Evolutionary conservation across 1,284 basidiomycete genomes (phyloP).

Genomic region (Fomitopsis pinicola): DNA sequence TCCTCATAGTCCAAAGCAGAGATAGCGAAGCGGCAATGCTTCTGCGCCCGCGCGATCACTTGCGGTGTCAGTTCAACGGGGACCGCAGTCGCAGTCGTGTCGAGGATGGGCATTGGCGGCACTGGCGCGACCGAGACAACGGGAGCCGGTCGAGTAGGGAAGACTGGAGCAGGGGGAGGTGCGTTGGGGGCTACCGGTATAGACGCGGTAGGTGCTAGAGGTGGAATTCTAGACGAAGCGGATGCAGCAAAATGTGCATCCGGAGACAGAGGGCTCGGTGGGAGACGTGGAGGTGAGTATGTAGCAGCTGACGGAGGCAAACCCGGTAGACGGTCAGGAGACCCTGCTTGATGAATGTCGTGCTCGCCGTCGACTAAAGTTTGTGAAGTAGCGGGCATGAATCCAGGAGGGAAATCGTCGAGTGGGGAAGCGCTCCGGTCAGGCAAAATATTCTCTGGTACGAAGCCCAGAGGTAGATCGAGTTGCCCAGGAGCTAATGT

Average conservation of each 20-base stretch:
- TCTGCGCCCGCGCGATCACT: slow-evolving; percentile 73
- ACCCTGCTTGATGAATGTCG: background rate
- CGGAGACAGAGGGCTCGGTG: background rate
- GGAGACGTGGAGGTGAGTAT: background rate
- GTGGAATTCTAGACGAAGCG: background rate
- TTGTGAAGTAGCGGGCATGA: slow-evolving; percentile 3
- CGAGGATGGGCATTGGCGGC: slow-evolving; percentile 9
- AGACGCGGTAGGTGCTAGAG: slow-evolving; percentile 6
- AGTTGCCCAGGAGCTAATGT: background rate
- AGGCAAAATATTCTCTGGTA: background rate
- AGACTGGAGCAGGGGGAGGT: slow-evolving; percentile 9
- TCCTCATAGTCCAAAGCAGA: slow-evolving; percentile 93
- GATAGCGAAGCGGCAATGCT: slow-evolving; percentile 88
- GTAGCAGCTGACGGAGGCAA: background rate
- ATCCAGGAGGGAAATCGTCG: slow-evolving; percentile 5
- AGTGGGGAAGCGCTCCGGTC: background rate
- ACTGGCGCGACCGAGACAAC: slow-evolving; percentile 9
- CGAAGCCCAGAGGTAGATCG: slow-evolving; percentile 1
- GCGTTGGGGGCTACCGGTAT: slow-evolving; percentile 11
- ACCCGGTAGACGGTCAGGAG: background rate
- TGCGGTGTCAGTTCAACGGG: slow-evolving; percentile 56
- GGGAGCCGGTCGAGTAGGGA: slow-evolving; percentile 4
- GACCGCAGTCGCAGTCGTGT: slow-evolving; percentile 25
- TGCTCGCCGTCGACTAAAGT: no score
- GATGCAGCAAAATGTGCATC: background rate